These are phyloP conservation scores for Tetradesmus lagerheimii DNA, from an alignment of 139 green algal genomes.

Conservation along the genomic window DNA sequence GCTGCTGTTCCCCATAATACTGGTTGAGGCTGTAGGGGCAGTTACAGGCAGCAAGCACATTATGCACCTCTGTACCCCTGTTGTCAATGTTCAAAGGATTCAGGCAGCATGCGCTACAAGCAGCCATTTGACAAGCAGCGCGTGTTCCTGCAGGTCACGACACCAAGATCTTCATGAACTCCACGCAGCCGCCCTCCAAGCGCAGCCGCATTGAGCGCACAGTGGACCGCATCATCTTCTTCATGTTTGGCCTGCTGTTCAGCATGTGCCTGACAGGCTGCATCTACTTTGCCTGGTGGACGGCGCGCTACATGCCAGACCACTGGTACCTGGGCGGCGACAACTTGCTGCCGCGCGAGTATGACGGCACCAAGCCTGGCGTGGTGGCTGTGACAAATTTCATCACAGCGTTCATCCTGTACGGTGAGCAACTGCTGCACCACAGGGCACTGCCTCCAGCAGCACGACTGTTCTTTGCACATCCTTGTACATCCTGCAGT, in stretches of 20 bases:
- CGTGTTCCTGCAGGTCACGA: conserved; percentile 73
- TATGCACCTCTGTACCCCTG: background rate
- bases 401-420: conserved; percentile 85
- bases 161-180: conserved; percentile 85
- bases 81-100: background rate
- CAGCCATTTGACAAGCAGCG: conserved; percentile 2
- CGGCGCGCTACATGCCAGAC: conserved; percentile 36
- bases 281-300: conserved; percentile 68
- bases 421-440: conserved; percentile 54
- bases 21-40: background rate
- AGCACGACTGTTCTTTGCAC: background rate
- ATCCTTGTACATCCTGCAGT: background rate
- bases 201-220: conserved; percentile 73
- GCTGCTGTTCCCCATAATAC: too few relatives aligned
- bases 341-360: conserved; percentile 45
- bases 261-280: conserved; percentile 74
- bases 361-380: conserved; percentile 55
- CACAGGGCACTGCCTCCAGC: background rate
- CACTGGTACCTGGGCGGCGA: conserved; percentile 74
- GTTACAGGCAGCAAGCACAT: too few relatives aligned
- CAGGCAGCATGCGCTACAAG: background rate
- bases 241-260: conserved; percentile 82
- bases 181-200: conserved; percentile 77
- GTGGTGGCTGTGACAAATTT: conserved; percentile 72
- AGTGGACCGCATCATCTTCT: conserved; percentile 81